phyloP scores from a whole-genome alignment of 176 grass and related monocot species.

The Oryza meridionalis region DNA sequence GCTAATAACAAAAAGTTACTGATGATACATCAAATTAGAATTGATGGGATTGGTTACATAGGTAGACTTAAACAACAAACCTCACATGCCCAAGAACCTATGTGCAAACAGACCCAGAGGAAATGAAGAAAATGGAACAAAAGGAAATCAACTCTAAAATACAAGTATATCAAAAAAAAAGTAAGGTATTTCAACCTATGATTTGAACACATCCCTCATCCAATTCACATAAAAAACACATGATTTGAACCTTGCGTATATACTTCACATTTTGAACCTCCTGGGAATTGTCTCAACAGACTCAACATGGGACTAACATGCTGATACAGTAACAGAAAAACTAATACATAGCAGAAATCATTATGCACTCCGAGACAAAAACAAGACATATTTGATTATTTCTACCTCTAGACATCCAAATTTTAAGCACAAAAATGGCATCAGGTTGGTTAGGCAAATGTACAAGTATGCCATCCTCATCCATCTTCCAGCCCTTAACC shows the following conservation, averaged over 20 bases:
- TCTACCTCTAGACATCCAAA: not conserved
- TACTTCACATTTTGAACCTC: not conserved
- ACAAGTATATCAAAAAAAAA: not conserved
- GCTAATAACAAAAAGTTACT: conserved; percentile 7
- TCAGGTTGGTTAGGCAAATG: conserved; percentile 1
- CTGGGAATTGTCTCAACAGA: not conserved
- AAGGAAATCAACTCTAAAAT: not conserved
- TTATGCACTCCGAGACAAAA: not conserved
- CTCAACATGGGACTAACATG: not conserved
- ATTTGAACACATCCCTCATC: not conserved
- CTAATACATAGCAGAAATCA: not conserved
- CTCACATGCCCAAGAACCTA: not conserved
- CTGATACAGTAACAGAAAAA: not conserved
- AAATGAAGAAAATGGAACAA: not conserved
- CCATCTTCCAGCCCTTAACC: not conserved
- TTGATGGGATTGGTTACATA: not conserved
- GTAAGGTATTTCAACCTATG: not conserved
- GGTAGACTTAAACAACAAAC: conserved; percentile 12
- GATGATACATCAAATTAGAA: not conserved
- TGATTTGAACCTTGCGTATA: not conserved
- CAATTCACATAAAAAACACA: not conserved
- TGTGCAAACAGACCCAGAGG: not conserved
- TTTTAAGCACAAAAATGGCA: not conserved
- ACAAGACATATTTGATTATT: not conserved
- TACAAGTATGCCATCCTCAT: conserved; percentile 3